Conservation (phyloP, 2,329 filamentous ascomycete genomes). For the Teratosphaeria pseudoeucalypti region DNA sequence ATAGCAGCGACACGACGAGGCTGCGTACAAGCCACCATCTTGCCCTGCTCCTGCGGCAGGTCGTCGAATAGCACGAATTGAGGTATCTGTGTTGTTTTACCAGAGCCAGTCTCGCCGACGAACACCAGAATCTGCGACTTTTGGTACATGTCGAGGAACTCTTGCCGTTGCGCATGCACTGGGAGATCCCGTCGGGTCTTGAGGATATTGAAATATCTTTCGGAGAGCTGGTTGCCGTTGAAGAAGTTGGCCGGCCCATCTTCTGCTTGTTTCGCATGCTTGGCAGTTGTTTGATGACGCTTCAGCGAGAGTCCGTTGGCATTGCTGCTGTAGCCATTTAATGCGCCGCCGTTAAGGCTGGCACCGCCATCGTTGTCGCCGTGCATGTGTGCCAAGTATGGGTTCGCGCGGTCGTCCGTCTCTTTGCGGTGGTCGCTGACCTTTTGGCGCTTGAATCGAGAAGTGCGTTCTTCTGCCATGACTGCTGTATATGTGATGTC, state of each 20-base stretch:
- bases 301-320: constrained; percentile 40
- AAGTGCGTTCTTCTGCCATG: constrained; percentile 2
- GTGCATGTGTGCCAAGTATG: constrained; percentile 81
- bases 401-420: constrained; percentile 54
- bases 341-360: constrained; percentile 2
- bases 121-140: constrained; percentile 93
- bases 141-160: constrained; percentile 90
- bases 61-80: constrained; percentile 98
- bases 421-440: constrained; percentile 39
- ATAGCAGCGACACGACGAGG: constrained; percentile 96
- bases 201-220: constrained; percentile 83
- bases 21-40: constrained; percentile 94
- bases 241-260: constrained; percentile 78
- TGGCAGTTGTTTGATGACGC: constrained; percentile 70
- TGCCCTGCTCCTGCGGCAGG: constrained; percentile 71
- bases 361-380: constrained; percentile 25
- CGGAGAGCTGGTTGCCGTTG: constrained; percentile 64
- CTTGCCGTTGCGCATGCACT: constrained; percentile 81
- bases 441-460: constrained; percentile 40
- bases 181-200: constrained; percentile 74
- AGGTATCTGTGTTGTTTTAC: constrained; percentile 97
- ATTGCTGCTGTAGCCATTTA: constrained; percentile 24
- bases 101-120: constrained; percentile 97
- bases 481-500: background rate
- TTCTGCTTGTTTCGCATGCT: constrained; percentile 63